A percentile compares a stretch with the other conserved stretches of the same genome.
Conservation (phyloP, 192 early-diverging fungal genomes). For the Backusella parvicylindrica region DNA sequence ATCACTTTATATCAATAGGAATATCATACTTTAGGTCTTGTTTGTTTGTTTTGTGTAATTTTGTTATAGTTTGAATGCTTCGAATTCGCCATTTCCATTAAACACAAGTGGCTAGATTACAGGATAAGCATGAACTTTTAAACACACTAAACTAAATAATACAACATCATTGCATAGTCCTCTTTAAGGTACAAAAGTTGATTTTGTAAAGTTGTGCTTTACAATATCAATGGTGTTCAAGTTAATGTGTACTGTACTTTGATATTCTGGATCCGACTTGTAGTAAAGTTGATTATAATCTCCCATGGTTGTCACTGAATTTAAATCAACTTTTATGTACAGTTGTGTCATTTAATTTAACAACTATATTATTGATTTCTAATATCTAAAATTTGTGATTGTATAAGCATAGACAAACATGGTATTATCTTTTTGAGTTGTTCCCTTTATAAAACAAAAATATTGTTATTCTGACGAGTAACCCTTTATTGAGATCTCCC, state of each 20-base stretch:
- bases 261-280: neutral
- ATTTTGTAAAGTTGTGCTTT: neutral
- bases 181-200: conserved; percentile 7
- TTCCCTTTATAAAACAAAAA: conserved; percentile 17
- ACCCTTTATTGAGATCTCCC: conserved; percentile 17
- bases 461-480: conserved; percentile 14
- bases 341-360: conserved; percentile 11
- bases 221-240: conserved; percentile 4
- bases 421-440: neutral
- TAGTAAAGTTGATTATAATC: conserved; percentile 14
- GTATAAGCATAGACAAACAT: no score
- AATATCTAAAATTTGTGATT: no score
- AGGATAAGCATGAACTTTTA: conserved; percentile 9
- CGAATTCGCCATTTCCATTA: conserved; percentile 37
- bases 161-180: neutral
- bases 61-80: conserved; percentile 44
- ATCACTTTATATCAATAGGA: conserved; percentile 24
- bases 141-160: neutral
- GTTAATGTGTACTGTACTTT: conserved; percentile 7
- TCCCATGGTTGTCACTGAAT: conserved; percentile 10
- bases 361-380: conserved; percentile 18
- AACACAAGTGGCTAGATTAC: conserved; percentile 24
- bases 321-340: conserved; percentile 20
- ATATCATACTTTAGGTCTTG: conserved; percentile 30
- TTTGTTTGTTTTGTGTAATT: conserved; percentile 41